Base-by-base conservation (phyloP, 1,139 yeast species). In the Blastobotrys buckinghamii region DNA sequence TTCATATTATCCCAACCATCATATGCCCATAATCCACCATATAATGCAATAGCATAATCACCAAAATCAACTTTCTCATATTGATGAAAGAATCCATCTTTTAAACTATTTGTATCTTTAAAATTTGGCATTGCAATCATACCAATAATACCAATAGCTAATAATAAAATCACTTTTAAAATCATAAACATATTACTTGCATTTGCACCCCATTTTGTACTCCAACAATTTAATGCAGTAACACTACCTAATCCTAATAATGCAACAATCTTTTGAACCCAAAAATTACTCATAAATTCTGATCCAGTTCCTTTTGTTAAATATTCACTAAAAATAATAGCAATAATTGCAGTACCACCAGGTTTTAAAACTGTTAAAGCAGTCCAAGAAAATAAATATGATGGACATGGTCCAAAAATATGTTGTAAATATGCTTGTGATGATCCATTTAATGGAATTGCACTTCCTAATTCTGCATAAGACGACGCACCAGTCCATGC, bases 1-100 rank as follows among this genome's bases (percentile, higher is more conserved):
- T 71, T 70, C 51, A 70, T 62, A 53, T 71, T 71, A 51, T 71
- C 75, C 75, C 75, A 71, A 24, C 75, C 75, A 48, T 71, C 75
- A 49, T 67, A 71, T 1, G 75, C 74, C 75, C 75, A 71, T 2
- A 71, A 57, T 0, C 72, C 74, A 1, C 73, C 73, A 51, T 68
- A 70, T 15, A 71, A 55, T 0, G 74, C 75, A 13, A 67, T 60
- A 2, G 73, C 70, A 41, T 66, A 62, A 33, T 62, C 61, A 22
- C 70, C 67, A 10, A 67, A 46, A 24, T 39, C 42, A 7, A 17
- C 44, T 7, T 49, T 50, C 4, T 66, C 58, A 1, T 68, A 56
- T 1, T 68, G 70, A 9, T 55, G 57, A 49, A 66, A 66, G 42
- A 56, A 48, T n/a, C 42, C 35, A 16, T 36, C 45, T 13, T 41